phyloP scores from a whole-genome alignment of 1,284 basidiomycete species.

The Malassezia arunalokei region DNA sequence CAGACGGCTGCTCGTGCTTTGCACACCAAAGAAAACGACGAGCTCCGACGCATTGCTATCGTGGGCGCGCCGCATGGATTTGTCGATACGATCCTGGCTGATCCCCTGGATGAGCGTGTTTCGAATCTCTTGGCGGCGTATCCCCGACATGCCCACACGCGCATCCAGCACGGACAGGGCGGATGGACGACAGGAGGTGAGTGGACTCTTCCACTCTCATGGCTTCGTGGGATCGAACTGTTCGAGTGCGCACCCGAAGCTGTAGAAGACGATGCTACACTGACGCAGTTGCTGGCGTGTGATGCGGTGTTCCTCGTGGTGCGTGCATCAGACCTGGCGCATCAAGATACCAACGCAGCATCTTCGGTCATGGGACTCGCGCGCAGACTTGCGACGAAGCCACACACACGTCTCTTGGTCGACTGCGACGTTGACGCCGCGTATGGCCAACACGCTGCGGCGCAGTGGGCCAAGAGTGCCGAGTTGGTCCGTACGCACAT shows the following conservation, averaged over 20 bases:
- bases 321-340: conserved; percentile 20
- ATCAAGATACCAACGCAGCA: background rate
- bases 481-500: background rate
- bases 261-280: background rate
- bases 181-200: background rate
- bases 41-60: conserved; percentile 3
- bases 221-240: conserved; percentile 18
- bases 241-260: conserved; percentile 11
- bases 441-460: conserved; percentile 9
- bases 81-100: conserved; percentile 17
- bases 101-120: conserved; percentile 21
- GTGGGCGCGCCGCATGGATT: conserved; percentile 1
- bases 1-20: background rate
- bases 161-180: conserved; percentile 1
- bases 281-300: conserved; percentile 21
- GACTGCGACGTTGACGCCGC: conserved; percentile 14
- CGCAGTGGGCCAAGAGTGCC: background rate
- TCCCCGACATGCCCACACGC: background rate
- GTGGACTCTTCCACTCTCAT: conserved; percentile 18
- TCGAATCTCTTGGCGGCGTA: conserved; percentile 4
- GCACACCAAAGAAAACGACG: background rate
- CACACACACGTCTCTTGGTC: conserved; percentile 20
- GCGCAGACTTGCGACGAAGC: conserved; percentile 23
- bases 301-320: conserved; percentile 23
- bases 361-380: conserved; percentile 15